Evolutionary conservation across 176 grass and related monocot genomes (phyloP), one percentile per base, ranked within the genome.

Genomic region (Oryza australiensis): DNA sequence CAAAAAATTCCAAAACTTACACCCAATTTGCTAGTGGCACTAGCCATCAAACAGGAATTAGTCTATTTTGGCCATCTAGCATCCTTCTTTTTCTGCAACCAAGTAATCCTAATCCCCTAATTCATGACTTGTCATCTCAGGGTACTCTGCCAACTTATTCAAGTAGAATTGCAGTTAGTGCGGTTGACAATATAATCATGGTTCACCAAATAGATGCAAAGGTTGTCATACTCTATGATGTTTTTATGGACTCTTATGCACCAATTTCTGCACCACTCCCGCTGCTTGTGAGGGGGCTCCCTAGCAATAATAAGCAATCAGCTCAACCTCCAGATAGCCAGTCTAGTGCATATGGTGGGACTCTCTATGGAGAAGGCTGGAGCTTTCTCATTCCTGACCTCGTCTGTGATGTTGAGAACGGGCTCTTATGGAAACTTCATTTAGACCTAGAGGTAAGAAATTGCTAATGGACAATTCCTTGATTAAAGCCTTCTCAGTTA

Each of bases 231-330:
- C 85, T 98, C 24, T 98, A 98, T 24, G 92, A 98, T 66, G 83
- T 98, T 22, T 95, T 88, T 87, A 81, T 95, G 65, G 92, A 98
- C 86, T 88, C 81, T 26, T 80, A 91, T 66, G 70, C 78, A 76
- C 95, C 95, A 73, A 91, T 98, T 77, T 98, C 95, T 88, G 95
- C 95, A 45, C 95, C 95, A 29, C 95, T 98, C 80, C 95, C 92
- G 68, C 84, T 98, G 15, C 82, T 91, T 32, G 41, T 98, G 83
- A 98, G 92, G 85, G 82, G 90, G 26, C 28, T 84, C 68, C 80
- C 80, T 65, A 80, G 75, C 82, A 93, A 74, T 84, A 90, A 33
- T 88, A 98, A 76, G 69, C 91, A 89, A 82, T 68, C 62, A 62
- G 14, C 77, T 83, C 82, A 88, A 76, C 74, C 82, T 45, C 26